Conservation (phyloP, 1,139 yeast genomes). For the Diutina catenulata region DNA sequence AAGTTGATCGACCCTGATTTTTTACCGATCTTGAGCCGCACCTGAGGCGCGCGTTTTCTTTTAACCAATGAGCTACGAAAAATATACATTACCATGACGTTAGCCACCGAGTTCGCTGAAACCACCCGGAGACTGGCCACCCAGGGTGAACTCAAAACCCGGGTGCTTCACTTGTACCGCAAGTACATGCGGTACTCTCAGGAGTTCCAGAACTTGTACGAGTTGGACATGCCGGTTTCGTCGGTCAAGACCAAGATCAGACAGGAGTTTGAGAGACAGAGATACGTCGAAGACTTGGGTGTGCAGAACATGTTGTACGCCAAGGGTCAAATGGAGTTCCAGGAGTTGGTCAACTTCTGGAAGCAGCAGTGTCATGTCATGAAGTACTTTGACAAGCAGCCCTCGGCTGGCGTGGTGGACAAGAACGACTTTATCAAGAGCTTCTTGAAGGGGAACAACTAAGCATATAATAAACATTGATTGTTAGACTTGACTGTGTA, state of each 20-base stretch:
- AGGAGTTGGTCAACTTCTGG: slow-evolving; percentile 84
- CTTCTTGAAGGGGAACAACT: slow-evolving; percentile 50
- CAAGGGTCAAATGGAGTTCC: slow-evolving; percentile 88
- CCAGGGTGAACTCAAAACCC: slow-evolving; percentile 46
- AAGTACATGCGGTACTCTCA: slow-evolving; percentile 54
- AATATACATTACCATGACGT: slow-evolving; percentile 28
- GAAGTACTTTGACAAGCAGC: slow-evolving; percentile 67
- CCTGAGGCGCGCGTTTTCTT: background rate
- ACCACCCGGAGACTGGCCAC: slow-evolving; percentile 61
- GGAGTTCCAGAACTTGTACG: slow-evolving; percentile 59
- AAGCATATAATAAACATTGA: background rate
- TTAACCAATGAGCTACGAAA: slow-evolving; percentile 1
- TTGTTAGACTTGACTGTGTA: too few species aligned
- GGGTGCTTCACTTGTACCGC: slow-evolving; percentile 66
- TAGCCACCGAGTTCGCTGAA: slow-evolving; percentile 78
- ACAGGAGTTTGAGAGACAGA: slow-evolving; percentile 81
- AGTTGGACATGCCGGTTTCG: slow-evolving; percentile 75
- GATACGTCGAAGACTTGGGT: slow-evolving; percentile 57
- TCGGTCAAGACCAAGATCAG: slow-evolving; percentile 73
- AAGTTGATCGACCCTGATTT: slow-evolving; percentile 26
- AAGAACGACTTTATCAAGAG: slow-evolving; percentile 53
- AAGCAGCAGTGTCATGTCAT: slow-evolving; percentile 80
- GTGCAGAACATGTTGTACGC: slow-evolving; percentile 59
- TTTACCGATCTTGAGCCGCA: background rate
- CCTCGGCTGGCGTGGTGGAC: slow-evolving; percentile 34